These are phyloP conservation scores for Microglena sp. DNA, from an alignment of 139 green algal species.

Conservation along the genomic window DNA sequence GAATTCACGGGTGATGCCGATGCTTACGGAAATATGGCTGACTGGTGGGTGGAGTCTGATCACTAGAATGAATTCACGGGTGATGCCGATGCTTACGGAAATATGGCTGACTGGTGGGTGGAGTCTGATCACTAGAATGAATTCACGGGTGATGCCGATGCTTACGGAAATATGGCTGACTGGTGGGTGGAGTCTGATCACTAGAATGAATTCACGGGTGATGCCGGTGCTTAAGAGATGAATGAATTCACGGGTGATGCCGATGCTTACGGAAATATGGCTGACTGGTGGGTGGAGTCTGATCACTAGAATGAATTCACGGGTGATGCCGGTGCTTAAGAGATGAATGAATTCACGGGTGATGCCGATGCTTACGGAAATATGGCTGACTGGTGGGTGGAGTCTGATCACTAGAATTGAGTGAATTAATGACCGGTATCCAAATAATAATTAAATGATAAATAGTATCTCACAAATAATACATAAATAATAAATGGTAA, in stretches of 20 bases:
- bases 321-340: slow-evolving; percentile 76
- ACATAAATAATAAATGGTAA: too few species aligned
- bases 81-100: slow-evolving; percentile 79
- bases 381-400: slow-evolving; percentile 69
- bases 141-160: too few species aligned
- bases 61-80: slow-evolving; percentile 38
- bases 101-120: slow-evolving; percentile 71
- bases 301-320: slow-evolving; percentile 28
- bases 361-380: slow-evolving; percentile 83
- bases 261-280: slow-evolving; percentile 76
- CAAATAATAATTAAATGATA: too few species aligned
- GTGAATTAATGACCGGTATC: too few species aligned
- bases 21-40: slow-evolving; percentile 84
- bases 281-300: slow-evolving; percentile 39
- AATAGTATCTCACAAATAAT: too few species aligned
- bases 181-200: background rate
- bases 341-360: slow-evolving; percentile 70
- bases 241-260: slow-evolving; percentile 38
- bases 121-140: background rate
- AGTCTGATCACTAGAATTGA: too few species aligned
- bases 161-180: background rate
- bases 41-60: slow-evolving; percentile 26
- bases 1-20: slow-evolving; percentile 77
- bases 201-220: background rate
- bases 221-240: slow-evolving; percentile 42